These are phyloP conservation scores for Rhododendron henanense DNA, from an alignment of 148 eudicot species.

Conservation along the genomic window DNA sequence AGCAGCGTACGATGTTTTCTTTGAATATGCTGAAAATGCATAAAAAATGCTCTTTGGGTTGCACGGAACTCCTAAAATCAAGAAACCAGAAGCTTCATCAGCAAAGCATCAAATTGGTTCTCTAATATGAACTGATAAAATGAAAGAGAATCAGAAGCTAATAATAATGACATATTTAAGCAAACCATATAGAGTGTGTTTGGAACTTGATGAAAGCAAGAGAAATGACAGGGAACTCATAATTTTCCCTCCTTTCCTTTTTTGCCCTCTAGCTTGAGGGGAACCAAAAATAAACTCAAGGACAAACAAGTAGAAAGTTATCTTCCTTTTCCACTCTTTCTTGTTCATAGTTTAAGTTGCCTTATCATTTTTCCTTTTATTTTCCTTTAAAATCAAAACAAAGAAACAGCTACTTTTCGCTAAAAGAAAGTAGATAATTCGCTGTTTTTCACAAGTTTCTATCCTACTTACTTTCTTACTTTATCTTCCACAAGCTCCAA, in stretches of 20 bases:
- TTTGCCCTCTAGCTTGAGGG: not conserved
- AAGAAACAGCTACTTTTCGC: not conserved
- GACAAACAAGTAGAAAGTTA: not conserved
- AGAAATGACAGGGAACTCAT: not conserved
- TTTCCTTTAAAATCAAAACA: not conserved
- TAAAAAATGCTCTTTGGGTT: conserved; percentile 49
- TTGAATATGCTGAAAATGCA: conserved; percentile 48
- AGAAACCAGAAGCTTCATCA: not conserved
- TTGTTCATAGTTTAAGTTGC: not conserved
- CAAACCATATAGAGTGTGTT: not conserved
- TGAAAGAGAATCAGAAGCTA: not conserved
- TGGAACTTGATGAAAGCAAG: not conserved
- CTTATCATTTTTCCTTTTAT: not conserved
- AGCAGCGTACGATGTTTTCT: conserved; percentile 38
- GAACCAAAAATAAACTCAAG: not conserved
- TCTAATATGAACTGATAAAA: not conserved
- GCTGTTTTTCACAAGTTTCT: not conserved
- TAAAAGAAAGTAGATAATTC: not conserved
- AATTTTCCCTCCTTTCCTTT: not conserved
- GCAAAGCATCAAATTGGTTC: not conserved
- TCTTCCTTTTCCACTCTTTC: not conserved
- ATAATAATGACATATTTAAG: not conserved
- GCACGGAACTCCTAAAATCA: conserved; percentile 68
- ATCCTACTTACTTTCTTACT: not conserved
- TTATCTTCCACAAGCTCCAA: not conserved